Evolutionary conservation across 2,329 filamentous ascomycete species (phyloP), one percentile per base, ranked within the genome.

Genomic region (Epichloe coenophiala): DNA sequence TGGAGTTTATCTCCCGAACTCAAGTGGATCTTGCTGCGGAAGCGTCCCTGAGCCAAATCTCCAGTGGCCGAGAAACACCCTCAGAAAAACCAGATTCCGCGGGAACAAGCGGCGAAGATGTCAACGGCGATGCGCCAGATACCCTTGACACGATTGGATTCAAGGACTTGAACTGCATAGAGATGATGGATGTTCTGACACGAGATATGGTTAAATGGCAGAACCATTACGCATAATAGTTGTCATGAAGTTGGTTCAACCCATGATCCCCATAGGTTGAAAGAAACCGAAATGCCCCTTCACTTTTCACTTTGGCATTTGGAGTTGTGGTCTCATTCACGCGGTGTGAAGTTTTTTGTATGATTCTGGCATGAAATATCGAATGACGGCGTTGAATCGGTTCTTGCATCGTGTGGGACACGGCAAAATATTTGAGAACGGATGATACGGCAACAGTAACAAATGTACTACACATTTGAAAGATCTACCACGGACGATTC

Each of bases 131-230:
- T 42, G 54, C 54, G n/a, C 46, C 57, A 13, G 60, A 60, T 19
- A 47, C 58, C n/a, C 53, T 58, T 8, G 55, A 57, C 21, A 54
- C 53, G 17, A 75, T 71, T 58, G 77, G 83, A 1, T 95, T 95
- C 65, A 86, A 83, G 58, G 78, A 84, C 8, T 71, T 95, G 56
- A 86, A 73, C 51, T 89, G 84, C 58, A 73, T 87, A 56, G 87
- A 94, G 67, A 94, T 95, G 87, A 94, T 94, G 87, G 88, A 94
- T 64, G 76, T 81, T 58, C 68, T 95, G 63, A 90, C 85, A 54
- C 77, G 85, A 54, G 82, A 89, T 63, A 75, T 95, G 60, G 78
- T 91, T 57, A 84, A 86, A 60, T 95, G 88, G 88, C 88, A 95
- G 68, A 83, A 84, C 56, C 78, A 86, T 60, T 89, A 77, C 58